Conservation (phyloP, 2,329 filamentous ascomycete genomes). For the Aspergillus sp. region DNA sequence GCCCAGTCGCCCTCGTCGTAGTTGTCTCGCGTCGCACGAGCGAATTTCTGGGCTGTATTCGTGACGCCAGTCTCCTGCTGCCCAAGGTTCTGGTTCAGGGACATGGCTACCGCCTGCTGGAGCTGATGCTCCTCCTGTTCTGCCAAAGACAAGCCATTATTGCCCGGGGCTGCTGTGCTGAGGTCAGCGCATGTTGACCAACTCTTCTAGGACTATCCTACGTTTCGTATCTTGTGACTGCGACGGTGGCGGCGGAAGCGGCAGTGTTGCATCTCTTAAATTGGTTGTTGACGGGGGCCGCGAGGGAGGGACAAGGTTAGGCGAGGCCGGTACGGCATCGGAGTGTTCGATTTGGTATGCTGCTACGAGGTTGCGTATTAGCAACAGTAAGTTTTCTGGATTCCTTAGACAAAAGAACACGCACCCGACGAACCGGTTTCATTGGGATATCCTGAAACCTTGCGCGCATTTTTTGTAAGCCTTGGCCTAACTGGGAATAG, state of each 20-base stretch:
- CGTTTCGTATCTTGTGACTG: conserved; percentile 30
- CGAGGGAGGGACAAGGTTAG: conserved; percentile 39
- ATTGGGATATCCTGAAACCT: conserved; percentile 24
- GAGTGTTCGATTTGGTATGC: conserved; percentile 40
- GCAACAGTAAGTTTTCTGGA: neutral
- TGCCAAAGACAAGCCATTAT: conserved; percentile 39
- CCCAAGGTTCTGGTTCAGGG: conserved; percentile 42
- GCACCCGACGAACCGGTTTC: conserved; percentile 28
- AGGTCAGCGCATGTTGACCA: conserved; percentile 18
- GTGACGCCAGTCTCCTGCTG: conserved; percentile 58
- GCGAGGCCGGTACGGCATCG: conserved; percentile 36
- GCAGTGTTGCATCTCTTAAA: conserved; percentile 27
- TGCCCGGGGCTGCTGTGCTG: conserved; percentile 22
- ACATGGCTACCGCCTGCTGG: conserved; percentile 49
- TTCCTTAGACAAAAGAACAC: neutral
- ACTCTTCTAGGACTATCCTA: conserved; percentile 17
- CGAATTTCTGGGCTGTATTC: conserved; percentile 46
- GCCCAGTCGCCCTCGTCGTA: conserved; percentile 59
- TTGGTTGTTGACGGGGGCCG: conserved; percentile 49
- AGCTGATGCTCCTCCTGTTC: conserved; percentile 47
- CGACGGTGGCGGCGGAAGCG: conserved; percentile 18
- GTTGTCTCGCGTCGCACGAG: conserved; percentile 54
- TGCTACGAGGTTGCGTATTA: conserved; percentile 18
- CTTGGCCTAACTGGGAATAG: conserved; percentile 2
- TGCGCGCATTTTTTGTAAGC: conserved; percentile 11